Base-by-base conservation (phyloP, 257 asterid species). In the Agastache rugosa region DNA sequence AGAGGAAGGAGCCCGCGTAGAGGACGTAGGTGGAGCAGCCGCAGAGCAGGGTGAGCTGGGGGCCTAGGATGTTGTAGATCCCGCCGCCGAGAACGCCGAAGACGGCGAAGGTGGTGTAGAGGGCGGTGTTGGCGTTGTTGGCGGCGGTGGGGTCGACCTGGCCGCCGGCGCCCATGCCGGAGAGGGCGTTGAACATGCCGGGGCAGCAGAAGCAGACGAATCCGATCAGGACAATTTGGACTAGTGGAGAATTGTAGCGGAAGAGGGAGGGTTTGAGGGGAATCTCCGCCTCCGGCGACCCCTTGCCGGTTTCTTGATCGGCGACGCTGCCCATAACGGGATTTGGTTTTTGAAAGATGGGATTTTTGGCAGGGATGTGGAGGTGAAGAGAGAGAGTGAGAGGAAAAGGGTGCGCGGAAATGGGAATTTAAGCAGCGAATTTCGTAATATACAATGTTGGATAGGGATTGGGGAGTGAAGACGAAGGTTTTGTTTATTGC, bases 121-220 rank as follows among this genome's bases (percentile, higher is more conserved):
- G 93, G 75, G 99, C 98, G 59, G 99, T 95, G 92, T 89, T 93
- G 23, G 99, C 98, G 82, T 95, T 92, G 90, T 95, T 90, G 20
- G 90, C 85, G 11, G 97, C 99, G 7, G 90, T 84, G 76, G 87
- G 86, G 63, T 95, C 87, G 2, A 92, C 89, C 77, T 95, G 99
- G 12, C 99, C 98, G 54, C 93, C 97, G 71, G 90, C 98, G 17
- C 97, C 99, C 99, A 95, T 90, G 41, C 99, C 98, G 73, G 96
- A 89, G 29, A 95, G 96, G n/a, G 99, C 99, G 69, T 90, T 92
- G 73, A 90, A 95, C 99, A 95, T 95, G 0, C 99, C 98, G 0
- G 98, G 99, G 78, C 99, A 95, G 79, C 96, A 95, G 81, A 95
- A 95, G 27, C 99, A 95, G 6, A 95, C 97, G 0, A 92, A 53